Base-by-base conservation (phyloP, 2,329 filamentous ascomycete genomes). In the Fusarium nanum region DNA sequence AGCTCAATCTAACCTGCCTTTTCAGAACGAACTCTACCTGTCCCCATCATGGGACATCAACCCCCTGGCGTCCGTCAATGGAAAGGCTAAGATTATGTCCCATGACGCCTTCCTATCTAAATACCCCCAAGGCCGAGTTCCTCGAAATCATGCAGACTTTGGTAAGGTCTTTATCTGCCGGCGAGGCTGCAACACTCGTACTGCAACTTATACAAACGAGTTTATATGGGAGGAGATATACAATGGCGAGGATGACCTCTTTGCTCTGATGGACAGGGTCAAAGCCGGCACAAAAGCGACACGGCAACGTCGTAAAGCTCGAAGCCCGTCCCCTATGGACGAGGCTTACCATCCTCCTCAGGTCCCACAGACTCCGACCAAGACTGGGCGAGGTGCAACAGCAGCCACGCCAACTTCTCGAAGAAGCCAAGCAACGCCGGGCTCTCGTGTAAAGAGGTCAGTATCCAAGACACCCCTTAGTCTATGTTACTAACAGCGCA, bases 221-320 rank as follows among this genome's bases (percentile, higher is more conserved):
- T 97, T 99, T 71, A 79, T 88, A 3, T 99, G 96, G 96, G 94
- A 98, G 76, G 89, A 97, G 45, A 81, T 97, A 3, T 97, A 93
- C 73, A 84, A 83, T 1, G 89, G 89, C n/a, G 84, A 84, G 32
- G 83, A 84, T 23, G 85, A 90, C n/a, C 84, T 97, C 30, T 86
- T 87, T 49, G 77, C 84, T 7, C 79, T 97, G 46, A 84, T 92
- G 37, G 86, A 91, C 30, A 82, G 91, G 67, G 86, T 98, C 18
- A 87, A 92, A 76, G 86, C 82, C 40, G 87, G 89, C 58, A 97
- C 96, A 16, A 94, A 93, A 76, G 86, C 88, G 27, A 92, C 89
- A 20, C 79, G 81, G 9, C 73, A 75, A 13, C 76, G 75, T 32
- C 73, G 76, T 42, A 76, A 74, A 54, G 73, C 71, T 20, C 75